Evolutionary conservation across 768 basidiomycete genomes (phyloP).

Genomic region (Gloeopeniophorella convolvens): DNA sequence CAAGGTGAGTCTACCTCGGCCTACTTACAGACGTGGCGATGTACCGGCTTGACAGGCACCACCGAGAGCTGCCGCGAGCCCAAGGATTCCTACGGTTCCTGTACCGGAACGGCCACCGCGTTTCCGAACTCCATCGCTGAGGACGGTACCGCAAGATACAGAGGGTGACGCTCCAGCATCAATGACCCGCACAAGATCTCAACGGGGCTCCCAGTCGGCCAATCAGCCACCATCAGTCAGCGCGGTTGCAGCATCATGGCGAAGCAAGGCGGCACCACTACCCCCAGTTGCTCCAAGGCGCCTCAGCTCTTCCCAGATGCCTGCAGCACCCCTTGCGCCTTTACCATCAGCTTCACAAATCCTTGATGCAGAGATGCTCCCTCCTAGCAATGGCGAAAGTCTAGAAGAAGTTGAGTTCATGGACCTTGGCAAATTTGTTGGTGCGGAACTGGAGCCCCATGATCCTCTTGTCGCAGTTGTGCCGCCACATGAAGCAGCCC

Average conservation of each 20-base stretch:
- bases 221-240: slow-evolving; percentile 2
- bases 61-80: neutral
- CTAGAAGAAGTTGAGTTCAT: slow-evolving; percentile 79
- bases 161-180: slow-evolving; percentile 4
- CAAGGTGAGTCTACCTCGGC: slow-evolving; percentile 3
- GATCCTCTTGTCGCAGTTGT: neutral
- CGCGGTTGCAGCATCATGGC: slow-evolving; percentile 56
- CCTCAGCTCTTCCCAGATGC: slow-evolving; percentile 24
- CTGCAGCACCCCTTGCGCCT: slow-evolving; percentile 30
- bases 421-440: slow-evolving; percentile 67
- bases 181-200: slow-evolving; percentile 17
- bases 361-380: slow-evolving; percentile 33
- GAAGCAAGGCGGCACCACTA: slow-evolving; percentile 41
- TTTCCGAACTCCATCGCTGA: slow-evolving; percentile 24
- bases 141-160: slow-evolving; percentile 24
- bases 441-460: slow-evolving; percentile 28
- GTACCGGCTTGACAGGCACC: slow-evolving; percentile 1
- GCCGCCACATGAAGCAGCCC: slow-evolving; percentile 17
- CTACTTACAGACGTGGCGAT: neutral
- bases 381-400: slow-evolving; percentile 45
- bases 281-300: slow-evolving; percentile 25
- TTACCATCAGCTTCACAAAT: slow-evolving; percentile 26
- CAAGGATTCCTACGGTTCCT: neutral
- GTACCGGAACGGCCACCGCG: slow-evolving; percentile 1
- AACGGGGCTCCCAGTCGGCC: slow-evolving; percentile 14